Percentiles rank a stretch among this genome's conserved stretches.
Conservation (phyloP, 1,139 yeast species). For the Suhomyces maxii region DNA sequence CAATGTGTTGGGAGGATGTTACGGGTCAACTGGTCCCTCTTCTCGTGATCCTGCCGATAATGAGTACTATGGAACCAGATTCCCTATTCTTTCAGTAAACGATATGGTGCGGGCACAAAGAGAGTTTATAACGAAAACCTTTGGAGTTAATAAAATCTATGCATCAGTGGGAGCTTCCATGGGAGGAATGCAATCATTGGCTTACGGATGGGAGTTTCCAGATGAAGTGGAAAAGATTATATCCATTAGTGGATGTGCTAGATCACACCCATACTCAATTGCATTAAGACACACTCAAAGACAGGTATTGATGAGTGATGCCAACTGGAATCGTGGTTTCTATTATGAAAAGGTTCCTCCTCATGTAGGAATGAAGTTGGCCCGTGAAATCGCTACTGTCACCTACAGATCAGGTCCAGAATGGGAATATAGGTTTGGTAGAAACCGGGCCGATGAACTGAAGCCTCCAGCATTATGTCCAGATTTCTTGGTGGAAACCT, state of each 20-base stretch:
- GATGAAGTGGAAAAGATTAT: constrained; percentile 70
- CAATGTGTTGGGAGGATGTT: constrained; percentile 90
- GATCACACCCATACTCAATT: constrained; percentile 91
- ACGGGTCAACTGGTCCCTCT: constrained; percentile 93
- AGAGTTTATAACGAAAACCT: constrained; percentile 57
- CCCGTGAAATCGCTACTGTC: constrained; percentile 91
- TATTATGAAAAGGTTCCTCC: constrained; percentile 80
- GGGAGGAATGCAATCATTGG: constrained; percentile 97
- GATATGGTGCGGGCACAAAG: constrained; percentile 93
- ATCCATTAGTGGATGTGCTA: constrained; percentile 85
- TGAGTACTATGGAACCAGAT: constrained; percentile 76
- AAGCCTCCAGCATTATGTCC: constrained; percentile 87
- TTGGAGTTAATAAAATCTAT: constrained; percentile 62
- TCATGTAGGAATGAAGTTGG: constrained; percentile 91
- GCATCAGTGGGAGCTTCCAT: constrained; percentile 91
- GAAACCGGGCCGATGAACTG: constrained; percentile 80
- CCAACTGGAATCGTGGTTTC: constrained; percentile 90
- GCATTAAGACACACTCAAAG: constrained; percentile 93
- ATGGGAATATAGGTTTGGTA: constrained; percentile 91
- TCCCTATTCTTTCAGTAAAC: constrained; percentile 81
- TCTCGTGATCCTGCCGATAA: constrained; percentile 71
- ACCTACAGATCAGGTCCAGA: constrained; percentile 96
- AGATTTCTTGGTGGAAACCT: constrained; percentile 88
- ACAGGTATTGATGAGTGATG: constrained; percentile 91
- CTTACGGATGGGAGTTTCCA: constrained; percentile 83